Evolutionary conservation across 1,139 yeast genomes (phyloP).

Genomic region (Taiozyma sp.): DNA sequence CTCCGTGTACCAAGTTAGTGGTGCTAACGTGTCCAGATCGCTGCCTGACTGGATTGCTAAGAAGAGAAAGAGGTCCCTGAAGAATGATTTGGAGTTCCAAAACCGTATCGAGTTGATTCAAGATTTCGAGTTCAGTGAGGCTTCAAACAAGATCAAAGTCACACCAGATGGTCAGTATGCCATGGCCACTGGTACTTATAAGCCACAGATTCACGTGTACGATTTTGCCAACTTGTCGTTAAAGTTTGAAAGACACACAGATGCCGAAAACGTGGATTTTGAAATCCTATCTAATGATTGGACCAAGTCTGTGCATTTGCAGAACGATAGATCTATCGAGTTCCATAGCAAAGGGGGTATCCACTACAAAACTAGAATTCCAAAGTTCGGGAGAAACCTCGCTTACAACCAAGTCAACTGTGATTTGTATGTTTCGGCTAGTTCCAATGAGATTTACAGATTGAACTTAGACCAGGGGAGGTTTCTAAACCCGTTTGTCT

Average conservation of each 20-base stretch:
- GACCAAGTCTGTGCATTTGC: conserved; percentile 96
- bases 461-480: conserved; percentile 91
- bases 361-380: conserved; percentile 82
- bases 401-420: conserved; percentile 75
- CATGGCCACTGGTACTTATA: conserved; percentile 98
- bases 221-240: conserved; percentile 87
- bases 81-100: conserved; percentile 81
- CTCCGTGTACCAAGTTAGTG: conserved; percentile 93
- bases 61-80: conserved; percentile 80
- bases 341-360: conserved; percentile 94
- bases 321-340: conserved; percentile 87
- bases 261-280: conserved; percentile 92
- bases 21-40: conserved; percentile 85
- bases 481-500: conserved; percentile 76
- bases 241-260: conserved; percentile 95
- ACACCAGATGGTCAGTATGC: conserved; percentile 88
- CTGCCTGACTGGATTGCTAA: conserved; percentile 97
- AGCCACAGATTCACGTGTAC: conserved; percentile 96
- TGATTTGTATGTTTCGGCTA: conserved; percentile 81
- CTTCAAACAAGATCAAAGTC: conserved; percentile 82
- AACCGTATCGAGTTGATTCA: conserved; percentile 88
- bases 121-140: conserved; percentile 95
- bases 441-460: conserved; percentile 85
- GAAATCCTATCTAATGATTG: conserved; percentile 81
- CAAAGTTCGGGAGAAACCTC: conserved; percentile 86